These are phyloP conservation scores for Cruciata laevipes DNA, from an alignment of 257 asterid species.

Conservation along the genomic window DNA sequence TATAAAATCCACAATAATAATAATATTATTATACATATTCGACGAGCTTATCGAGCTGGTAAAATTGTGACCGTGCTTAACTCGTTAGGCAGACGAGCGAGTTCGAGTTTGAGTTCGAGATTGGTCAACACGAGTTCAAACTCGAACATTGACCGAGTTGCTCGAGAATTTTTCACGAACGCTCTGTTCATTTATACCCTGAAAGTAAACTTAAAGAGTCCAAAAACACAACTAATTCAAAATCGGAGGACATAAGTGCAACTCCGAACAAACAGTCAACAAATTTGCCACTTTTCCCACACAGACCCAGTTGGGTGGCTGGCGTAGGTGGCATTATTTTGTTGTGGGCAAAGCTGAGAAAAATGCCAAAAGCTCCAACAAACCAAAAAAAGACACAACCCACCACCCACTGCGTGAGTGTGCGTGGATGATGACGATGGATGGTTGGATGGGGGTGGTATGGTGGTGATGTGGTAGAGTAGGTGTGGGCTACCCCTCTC, in stretches of 20 bases:
- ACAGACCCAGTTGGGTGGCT: neutral
- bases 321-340: neutral
- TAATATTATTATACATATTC: no score
- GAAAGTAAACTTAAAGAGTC: neutral
- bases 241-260: neutral
- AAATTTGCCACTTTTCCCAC: neutral
- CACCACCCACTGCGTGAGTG: slow-evolving; percentile 1
- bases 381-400: slow-evolving; percentile 13
- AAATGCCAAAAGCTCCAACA: neutral
- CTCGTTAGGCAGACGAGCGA: no score
- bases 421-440: neutral
- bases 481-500: slow-evolving; percentile 18
- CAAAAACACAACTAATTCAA: no score
- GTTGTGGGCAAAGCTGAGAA: neutral
- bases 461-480: slow-evolving; percentile 33
- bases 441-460: neutral
- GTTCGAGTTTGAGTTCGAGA: no score
- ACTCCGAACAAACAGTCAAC: neutral
- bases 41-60: no score
- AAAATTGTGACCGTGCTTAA: no score
- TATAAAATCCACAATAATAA: no score
- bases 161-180: no score
- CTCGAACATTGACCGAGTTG: no score
- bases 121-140: no score
- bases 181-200: no score